phyloP scores from a whole-genome alignment of 129 eudicot species.

The Saussurea involucrata region DNA sequence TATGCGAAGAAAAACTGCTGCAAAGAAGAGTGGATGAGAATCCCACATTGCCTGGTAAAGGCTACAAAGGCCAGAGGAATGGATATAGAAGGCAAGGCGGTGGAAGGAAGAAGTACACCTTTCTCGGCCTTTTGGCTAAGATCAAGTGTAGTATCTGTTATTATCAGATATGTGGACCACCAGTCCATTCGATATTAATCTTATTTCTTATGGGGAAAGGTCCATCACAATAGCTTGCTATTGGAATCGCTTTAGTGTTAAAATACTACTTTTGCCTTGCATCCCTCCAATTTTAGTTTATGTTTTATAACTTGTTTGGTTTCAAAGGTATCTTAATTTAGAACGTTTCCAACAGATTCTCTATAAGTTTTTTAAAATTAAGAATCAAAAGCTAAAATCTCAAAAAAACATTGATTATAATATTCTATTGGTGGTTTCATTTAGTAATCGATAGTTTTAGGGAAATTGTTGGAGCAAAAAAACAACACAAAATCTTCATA shows the following conservation, averaged over 20 bases:
- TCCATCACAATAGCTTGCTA: background rate
- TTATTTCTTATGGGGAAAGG: conserved; percentile 8
- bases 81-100: background rate
- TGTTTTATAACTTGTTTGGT: too few species aligned
- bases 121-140: conserved; percentile 85
- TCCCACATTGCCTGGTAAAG: background rate
- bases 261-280: background rate
- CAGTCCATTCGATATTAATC: conserved; percentile 26
- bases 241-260: background rate
- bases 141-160: conserved; percentile 79
- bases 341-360: too few species aligned
- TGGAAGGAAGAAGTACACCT: conserved; percentile 34
- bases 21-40: too few species aligned
- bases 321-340: too few species aligned
- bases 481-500: too few species aligned
- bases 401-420: too few species aligned
- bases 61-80: background rate
- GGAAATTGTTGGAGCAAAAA: too few species aligned
- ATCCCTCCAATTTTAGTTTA: background rate
- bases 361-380: too few species aligned
- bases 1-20: too few species aligned
- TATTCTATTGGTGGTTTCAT: too few species aligned
- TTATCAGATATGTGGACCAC: conserved; percentile 44
- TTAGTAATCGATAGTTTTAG: too few species aligned
- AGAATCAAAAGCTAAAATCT: too few species aligned